phyloP scores from a whole-genome alignment of 805 yeast species.

The Myxozyma monticola region DNA sequence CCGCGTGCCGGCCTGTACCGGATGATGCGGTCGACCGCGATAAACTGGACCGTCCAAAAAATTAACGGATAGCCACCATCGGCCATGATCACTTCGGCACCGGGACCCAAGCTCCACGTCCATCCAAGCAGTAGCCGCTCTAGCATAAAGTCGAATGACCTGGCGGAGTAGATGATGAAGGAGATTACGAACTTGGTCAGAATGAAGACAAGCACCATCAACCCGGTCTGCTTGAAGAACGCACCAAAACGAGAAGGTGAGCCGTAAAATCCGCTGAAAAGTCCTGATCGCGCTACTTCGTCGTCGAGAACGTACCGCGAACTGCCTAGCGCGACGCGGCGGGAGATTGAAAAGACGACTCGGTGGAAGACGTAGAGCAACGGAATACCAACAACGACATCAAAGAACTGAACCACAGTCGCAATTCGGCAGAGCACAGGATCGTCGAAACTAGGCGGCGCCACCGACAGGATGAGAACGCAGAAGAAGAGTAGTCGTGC shows the following conservation, averaged over 20 bases:
- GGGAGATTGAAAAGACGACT: not conserved
- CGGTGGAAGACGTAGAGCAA: not conserved
- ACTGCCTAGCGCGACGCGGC: not conserved
- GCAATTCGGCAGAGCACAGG: slow-evolving; percentile 15
- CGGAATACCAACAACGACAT: slow-evolving; percentile 18
- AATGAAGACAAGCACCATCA: slow-evolving; percentile 8
- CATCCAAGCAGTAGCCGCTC: slow-evolving; percentile 11
- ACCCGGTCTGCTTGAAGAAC: slow-evolving; percentile 15
- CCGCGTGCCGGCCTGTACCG: slow-evolving; percentile 6
- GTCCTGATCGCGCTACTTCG: slow-evolving; percentile 4
- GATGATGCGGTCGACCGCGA: slow-evolving; percentile 15
- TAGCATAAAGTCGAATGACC: not conserved
- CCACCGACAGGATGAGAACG: not conserved
- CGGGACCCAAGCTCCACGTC: slow-evolving; percentile 16
- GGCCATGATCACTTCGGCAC: slow-evolving; percentile 16
- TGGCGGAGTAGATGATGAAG: not conserved
- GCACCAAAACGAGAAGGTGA: too few relatives aligned
- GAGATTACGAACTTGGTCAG: slow-evolving; percentile 1
- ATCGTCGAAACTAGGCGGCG: too few relatives aligned
- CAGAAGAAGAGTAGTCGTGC: not conserved
- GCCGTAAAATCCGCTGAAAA: slow-evolving; percentile 15
- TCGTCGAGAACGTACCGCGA: too few relatives aligned
- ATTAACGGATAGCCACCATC: slow-evolving; percentile 14
- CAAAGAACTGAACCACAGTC: slow-evolving; percentile 5
- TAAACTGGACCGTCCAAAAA: slow-evolving; percentile 11